A percentile compares a stretch with the other conserved stretches of the same genome.
Evolutionary conservation across 371 early-diverging fungal genomes (phyloP).

Genomic region (Nematocida ironsii): DNA sequence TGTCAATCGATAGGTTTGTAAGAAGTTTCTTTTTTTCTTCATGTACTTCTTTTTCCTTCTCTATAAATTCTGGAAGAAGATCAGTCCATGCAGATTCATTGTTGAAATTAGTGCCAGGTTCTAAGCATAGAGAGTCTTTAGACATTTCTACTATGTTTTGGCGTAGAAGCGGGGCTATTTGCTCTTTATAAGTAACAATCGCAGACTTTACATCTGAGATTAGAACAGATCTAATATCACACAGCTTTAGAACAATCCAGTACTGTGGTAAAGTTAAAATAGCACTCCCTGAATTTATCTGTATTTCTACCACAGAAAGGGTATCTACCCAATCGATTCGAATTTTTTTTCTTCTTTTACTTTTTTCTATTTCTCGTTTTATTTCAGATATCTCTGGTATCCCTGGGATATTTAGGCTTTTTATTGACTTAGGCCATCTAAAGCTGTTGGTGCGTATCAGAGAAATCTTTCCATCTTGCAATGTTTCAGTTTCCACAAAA

Average conservation of each 20-base stretch:
- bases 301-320: conserved; percentile 41
- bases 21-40: neutral
- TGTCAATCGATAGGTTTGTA: neutral
- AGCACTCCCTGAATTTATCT: conserved; percentile 1
- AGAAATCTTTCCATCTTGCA: conserved; percentile 1
- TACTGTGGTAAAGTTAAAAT: conserved; percentile 44
- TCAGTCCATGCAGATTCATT: conserved; percentile 19
- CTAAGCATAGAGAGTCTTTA: neutral
- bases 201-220: neutral
- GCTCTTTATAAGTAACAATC: neutral
- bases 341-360: conserved; percentile 21
- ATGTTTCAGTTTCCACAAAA: neutral
- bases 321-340: conserved; percentile 50
- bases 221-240: neutral
- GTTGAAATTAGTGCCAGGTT: neutral
- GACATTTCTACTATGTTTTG: neutral
- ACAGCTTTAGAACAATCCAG: conserved; percentile 15
- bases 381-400: conserved; percentile 29
- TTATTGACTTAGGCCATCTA: conserved; percentile 34
- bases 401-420: conserved; percentile 10
- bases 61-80: conserved; percentile 17
- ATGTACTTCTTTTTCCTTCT: neutral
- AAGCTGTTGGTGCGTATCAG: conserved; percentile 57
- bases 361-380: neutral
- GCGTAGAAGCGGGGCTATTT: conserved; percentile 7